phyloP scores from a whole-genome alignment of 2,329 filamentous ascomycete species.

The Camillea tinctor region DNA sequence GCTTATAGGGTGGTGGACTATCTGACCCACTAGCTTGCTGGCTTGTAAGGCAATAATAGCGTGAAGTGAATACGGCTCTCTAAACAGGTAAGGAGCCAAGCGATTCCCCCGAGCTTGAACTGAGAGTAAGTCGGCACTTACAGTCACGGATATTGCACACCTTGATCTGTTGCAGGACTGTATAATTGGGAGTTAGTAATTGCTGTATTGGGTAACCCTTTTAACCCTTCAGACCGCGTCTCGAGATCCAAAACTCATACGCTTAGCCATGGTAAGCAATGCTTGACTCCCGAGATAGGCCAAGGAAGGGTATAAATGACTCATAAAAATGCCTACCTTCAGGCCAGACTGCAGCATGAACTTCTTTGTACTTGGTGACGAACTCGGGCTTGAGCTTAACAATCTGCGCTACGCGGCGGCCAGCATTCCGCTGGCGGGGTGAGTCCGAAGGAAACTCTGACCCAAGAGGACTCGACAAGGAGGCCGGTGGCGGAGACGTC shows the following conservation, averaged over 20 bases:
- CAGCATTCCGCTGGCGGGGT: conserved; percentile 38
- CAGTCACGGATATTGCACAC: conserved; percentile 74
- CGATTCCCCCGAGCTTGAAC: too few species aligned
- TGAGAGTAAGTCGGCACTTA: conserved; percentile 34
- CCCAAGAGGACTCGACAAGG: conserved; percentile 4
- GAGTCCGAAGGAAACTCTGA: conserved; percentile 17
- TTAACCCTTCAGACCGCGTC: too few species aligned
- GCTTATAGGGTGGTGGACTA: not conserved
- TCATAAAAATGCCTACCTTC: too few species aligned
- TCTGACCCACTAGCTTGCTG: not conserved
- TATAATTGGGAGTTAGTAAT: too few species aligned
- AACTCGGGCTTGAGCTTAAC: conserved; percentile 68
- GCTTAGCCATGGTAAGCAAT: too few species aligned
- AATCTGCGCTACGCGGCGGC: conserved; percentile 66
- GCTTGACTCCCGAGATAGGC: too few species aligned
- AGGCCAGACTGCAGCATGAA: conserved; percentile 73
- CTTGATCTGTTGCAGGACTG: conserved; percentile 73
- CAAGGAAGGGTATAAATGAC: too few species aligned
- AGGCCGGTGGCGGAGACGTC: not conserved
- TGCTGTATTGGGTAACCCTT: too few species aligned
- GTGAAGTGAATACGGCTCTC: not conserved
- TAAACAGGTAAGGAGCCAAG: not conserved
- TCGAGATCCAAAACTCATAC: too few species aligned
- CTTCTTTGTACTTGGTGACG: conserved; percentile 69
- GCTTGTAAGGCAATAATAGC: not conserved